Conservation (phyloP, 148 eudicot species). For the Linanthus parryae region DNA sequence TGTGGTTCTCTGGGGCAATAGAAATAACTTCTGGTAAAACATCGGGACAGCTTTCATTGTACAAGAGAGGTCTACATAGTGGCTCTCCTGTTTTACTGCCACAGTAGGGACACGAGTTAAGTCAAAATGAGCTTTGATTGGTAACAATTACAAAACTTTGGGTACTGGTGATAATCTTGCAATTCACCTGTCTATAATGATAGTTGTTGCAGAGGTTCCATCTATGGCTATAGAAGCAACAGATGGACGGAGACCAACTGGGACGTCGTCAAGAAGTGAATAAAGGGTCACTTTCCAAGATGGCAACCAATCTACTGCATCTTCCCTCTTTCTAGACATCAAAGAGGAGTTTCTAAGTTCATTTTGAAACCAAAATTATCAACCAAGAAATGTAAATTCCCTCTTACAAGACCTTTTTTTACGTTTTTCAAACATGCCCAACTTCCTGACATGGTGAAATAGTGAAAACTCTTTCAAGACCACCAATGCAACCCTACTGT, state of each 20-base stretch:
- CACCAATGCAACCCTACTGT: background rate
- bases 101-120: conserved; percentile 19
- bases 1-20: conserved; percentile 86
- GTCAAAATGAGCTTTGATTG: too few species aligned
- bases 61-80: conserved; percentile 63
- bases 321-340: conserved; percentile 86
- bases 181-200: conserved; percentile 68
- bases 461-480: background rate
- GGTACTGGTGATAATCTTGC: too few species aligned
- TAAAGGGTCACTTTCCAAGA: conserved; percentile 90
- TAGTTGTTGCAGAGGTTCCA: conserved; percentile 94
- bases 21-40: conserved; percentile 75
- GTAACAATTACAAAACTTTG: too few species aligned
- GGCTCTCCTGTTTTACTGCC: conserved; percentile 85
- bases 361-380: too few species aligned
- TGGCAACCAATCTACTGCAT: conserved; percentile 64
- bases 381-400: too few species aligned
- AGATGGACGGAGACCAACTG: conserved; percentile 41
- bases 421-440: background rate
- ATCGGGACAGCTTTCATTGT: conserved; percentile 86
- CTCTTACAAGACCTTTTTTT: too few species aligned
- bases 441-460: conserved; percentile 1
- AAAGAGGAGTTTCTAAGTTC: conserved; percentile 22
- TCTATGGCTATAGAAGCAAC: conserved; percentile 77
- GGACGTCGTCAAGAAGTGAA: conserved; percentile 65